Evolutionary conservation across 306 rosid genomes (phyloP).

Genomic region (Lathyrus aphaca): DNA sequence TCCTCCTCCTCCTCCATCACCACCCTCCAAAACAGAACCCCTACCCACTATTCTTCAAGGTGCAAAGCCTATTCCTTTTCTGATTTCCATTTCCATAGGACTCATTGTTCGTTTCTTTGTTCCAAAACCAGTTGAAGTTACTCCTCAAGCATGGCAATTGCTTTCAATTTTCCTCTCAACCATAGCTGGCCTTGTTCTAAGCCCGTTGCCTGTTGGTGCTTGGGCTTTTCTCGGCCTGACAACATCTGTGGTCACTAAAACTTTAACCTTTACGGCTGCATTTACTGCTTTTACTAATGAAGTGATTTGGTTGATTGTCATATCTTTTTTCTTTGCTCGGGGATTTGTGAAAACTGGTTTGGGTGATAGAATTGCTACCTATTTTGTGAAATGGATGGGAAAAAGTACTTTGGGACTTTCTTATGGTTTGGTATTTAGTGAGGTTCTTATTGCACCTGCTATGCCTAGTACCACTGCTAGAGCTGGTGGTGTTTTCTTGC

Average conservation of each 20-base stretch:
- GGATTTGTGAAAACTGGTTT: constrained; percentile 94
- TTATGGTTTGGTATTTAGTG: constrained; percentile 85
- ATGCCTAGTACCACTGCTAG: constrained; percentile 98
- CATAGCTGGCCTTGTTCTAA: constrained; percentile 81
- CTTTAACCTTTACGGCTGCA: constrained; percentile 70
- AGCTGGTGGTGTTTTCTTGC: constrained; percentile 96
- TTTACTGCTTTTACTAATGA: constrained; percentile 87
- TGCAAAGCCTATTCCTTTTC: constrained; percentile 67
- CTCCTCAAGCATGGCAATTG: constrained; percentile 85
- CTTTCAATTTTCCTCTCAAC: constrained; percentile 87
- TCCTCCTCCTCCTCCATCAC: not conserved
- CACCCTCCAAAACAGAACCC: not conserved
- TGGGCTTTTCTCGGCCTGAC: constrained; percentile 93
- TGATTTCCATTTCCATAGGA: constrained; percentile 63
- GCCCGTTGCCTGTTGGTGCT: constrained; percentile 93
- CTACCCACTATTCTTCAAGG: constrained; percentile 45
- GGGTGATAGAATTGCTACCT: constrained; percentile 90
- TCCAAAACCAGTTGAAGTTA: constrained; percentile 73
- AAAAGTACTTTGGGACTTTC: constrained; percentile 85
- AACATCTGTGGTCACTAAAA: constrained; percentile 59
- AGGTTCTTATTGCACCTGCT: constrained; percentile 89
- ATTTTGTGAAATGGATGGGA: constrained; percentile 87
- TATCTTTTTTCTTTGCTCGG: constrained; percentile 95
- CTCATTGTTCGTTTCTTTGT: constrained; percentile 64
- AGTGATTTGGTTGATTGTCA: constrained; percentile 94